Base-by-base conservation (phyloP, 257 asterid species). In the Parsonsia alboflavescens region DNA sequence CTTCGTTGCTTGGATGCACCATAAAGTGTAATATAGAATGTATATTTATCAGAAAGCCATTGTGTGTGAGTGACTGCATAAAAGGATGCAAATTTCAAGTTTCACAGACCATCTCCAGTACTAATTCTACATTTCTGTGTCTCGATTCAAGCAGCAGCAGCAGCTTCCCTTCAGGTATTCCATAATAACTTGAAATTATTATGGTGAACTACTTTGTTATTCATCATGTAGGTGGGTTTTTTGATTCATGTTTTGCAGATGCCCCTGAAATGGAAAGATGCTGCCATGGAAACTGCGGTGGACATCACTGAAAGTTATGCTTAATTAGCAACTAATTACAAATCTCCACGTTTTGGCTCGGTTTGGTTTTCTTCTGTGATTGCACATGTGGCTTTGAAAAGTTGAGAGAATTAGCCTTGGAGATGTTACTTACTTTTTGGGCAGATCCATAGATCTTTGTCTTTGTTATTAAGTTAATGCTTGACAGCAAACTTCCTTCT, bases 81-180 rank as follows among this genome's bases (percentile, higher is more conserved):
- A 69, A 69, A 16, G 15, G 24, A 12, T 69, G 61, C 45, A 26
- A 69, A 3, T 22, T 10, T 69, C 73, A 22, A 48, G 41, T 69
- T 42, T 24, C 54, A 12, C 36, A 68, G 11, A 21, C 72, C 9
- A 26, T 68, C 4, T 42, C 17, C 3, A 33, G 39, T 3, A 33
- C 2, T n/a, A 44, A 24, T 68, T 68, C 56, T 44, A 22, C 72
- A 68, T 22, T 22, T 68, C 21, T 6, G 3, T 68, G 56, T 44
- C 9, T 21, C 15, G 42, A 68, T 5, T 68, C 72, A 19, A 68
- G 36, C 15, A 42, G 72, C 72, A 42, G 72, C 72, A 68, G 39
- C 54, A 68, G n/a, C 7, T 68, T 68, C 21, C 22, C 5, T 19
- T 68, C 72, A 68, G 72, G 72, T 42, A 46, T n/a, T n/a, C 12